Conservation (phyloP, 805 yeast genomes). For the Hanseniaspora jakobsenii region DNA sequence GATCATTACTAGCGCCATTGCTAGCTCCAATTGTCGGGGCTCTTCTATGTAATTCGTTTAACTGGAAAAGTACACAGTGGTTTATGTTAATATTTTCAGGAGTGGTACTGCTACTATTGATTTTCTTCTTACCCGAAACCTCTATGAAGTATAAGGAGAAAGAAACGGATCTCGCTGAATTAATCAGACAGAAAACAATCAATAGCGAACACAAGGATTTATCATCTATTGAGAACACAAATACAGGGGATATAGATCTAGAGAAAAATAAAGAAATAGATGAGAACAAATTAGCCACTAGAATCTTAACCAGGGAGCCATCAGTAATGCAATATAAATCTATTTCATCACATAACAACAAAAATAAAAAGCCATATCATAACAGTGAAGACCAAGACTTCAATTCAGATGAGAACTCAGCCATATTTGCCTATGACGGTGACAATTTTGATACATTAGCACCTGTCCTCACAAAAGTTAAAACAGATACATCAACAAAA, state of each 20-base stretch:
- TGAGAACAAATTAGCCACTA: slow-evolving; percentile 3
- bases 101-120: slow-evolving; percentile 36
- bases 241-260: slow-evolving; percentile 3
- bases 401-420: slow-evolving; percentile 17
- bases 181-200: slow-evolving; percentile 36
- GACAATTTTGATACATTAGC: slow-evolving; percentile 20
- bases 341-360: background rate
- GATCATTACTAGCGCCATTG: slow-evolving; percentile 70
- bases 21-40: slow-evolving; percentile 75
- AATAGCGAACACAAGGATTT: slow-evolving; percentile 26
- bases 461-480: slow-evolving; percentile 22
- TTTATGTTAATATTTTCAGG: slow-evolving; percentile 59
- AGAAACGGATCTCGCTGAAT: slow-evolving; percentile 23
- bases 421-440: slow-evolving; percentile 18
- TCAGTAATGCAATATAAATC: slow-evolving; percentile 15
- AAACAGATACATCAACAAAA: slow-evolving; percentile 15
- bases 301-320: slow-evolving; percentile 13
- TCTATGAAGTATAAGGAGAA: slow-evolving; percentile 44
- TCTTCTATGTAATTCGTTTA: slow-evolving; percentile 54
- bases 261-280: slow-evolving; percentile 1
- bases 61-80: slow-evolving; percentile 89
- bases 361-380: background rate
- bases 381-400: slow-evolving; percentile 13
- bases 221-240: background rate
- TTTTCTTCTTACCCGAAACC: slow-evolving; percentile 65